These are phyloP conservation scores for Arabis hirsuta DNA, from an alignment of 345 rosid genomes.

Conservation along the genomic window DNA sequence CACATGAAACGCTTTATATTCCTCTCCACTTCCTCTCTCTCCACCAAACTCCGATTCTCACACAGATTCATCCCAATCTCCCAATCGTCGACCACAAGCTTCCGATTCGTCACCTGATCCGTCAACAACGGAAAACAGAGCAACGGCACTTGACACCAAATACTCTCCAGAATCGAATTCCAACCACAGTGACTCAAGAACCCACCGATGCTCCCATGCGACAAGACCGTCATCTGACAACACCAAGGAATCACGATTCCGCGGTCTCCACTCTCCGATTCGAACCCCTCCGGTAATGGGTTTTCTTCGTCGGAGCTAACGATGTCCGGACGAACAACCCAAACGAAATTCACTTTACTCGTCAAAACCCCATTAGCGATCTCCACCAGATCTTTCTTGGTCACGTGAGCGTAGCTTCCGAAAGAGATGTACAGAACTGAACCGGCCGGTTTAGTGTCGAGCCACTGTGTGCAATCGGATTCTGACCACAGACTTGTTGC, in stretches of 20 bases:
- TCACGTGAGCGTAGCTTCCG: constrained; percentile 80
- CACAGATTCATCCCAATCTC: constrained; percentile 68
- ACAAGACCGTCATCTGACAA: constrained; percentile 57
- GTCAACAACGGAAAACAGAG: constrained; percentile 72
- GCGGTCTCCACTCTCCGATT: constrained; percentile 49
- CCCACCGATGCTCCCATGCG: constrained; percentile 73
- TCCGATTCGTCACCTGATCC: constrained; percentile 84
- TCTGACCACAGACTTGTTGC: constrained; percentile 85
- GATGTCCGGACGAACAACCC: constrained; percentile 84
- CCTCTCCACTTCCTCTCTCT: constrained; percentile 48
- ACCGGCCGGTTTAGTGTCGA: constrained; percentile 56
- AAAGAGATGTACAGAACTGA: constrained; percentile 79
- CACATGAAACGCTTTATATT: constrained; percentile 59
- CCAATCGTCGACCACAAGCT: constrained; percentile 86
- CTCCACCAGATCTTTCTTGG: constrained; percentile 54
- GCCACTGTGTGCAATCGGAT: constrained; percentile 85
- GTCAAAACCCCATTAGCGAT: constrained; percentile 64
- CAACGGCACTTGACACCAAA: constrained; percentile 75
- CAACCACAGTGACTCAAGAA: constrained; percentile 88
- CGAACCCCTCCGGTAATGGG: constrained; percentile 60
- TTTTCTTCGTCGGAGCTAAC: constrained; percentile 66
- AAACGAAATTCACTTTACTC: constrained; percentile 67
- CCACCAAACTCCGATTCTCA: constrained; percentile 39
- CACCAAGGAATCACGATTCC: constrained; percentile 79
- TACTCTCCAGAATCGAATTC: constrained; percentile 74